Evolutionary conservation across 768 basidiomycete genomes (phyloP).

Genomic region (Psilocybe azurescens): DNA sequence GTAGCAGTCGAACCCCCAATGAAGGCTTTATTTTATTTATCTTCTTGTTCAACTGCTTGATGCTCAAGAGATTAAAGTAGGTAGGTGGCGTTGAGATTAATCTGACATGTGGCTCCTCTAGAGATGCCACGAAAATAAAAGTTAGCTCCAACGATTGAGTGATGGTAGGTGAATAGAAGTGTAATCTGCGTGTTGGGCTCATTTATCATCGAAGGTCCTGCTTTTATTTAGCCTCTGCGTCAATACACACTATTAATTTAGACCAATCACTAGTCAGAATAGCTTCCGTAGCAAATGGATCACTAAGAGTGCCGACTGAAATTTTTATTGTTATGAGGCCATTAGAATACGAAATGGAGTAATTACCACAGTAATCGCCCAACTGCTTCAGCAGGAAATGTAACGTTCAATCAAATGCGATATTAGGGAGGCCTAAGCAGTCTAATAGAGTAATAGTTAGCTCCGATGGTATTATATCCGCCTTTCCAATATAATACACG

Average conservation of each 20-base stretch:
- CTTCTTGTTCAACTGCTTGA: background rate
- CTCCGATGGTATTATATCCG: slow-evolving; percentile 6
- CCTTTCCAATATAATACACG: slow-evolving; percentile 2
- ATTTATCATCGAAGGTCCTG: slow-evolving; percentile 6
- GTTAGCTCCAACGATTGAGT: slow-evolving; percentile 19
- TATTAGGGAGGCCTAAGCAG: background rate
- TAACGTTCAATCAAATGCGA: background rate
- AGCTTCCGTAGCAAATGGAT: slow-evolving; percentile 15
- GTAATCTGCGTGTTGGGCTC: slow-evolving; percentile 6
- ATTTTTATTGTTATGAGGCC: background rate
- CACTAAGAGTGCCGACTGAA: background rate
- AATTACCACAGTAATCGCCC: background rate
- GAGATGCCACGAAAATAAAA: slow-evolving; percentile 23
- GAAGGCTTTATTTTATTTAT: slow-evolving; percentile 3
- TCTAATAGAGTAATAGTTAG: background rate
- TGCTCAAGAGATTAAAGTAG: slow-evolving; percentile 10
- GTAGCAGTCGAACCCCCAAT: slow-evolving; percentile 1
- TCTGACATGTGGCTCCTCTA: slow-evolving; percentile 20
- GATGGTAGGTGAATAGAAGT: slow-evolving; percentile 1
- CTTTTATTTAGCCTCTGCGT: background rate
- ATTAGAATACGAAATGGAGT: slow-evolving; percentile 1
- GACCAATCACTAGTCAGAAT: slow-evolving; percentile 5
- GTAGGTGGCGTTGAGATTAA: slow-evolving; percentile 26
- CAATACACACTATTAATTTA: slow-evolving; percentile 1
- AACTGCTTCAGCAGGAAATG: background rate